Conservation (phyloP, 257 asterid genomes). For the Gardenia jasminoides region DNA sequence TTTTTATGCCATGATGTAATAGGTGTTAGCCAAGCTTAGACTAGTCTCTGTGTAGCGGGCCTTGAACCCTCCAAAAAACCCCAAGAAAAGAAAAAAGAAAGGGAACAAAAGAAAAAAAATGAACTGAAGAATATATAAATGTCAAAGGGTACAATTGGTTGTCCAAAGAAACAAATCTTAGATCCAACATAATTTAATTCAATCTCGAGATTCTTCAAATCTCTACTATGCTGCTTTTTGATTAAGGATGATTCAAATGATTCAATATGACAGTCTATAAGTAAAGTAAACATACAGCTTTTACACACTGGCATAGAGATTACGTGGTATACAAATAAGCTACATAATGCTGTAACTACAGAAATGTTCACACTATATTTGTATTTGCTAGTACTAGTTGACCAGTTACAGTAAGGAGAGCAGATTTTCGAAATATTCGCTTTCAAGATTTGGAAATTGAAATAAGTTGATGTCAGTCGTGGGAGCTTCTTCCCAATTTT, state of each 20-base stretch:
- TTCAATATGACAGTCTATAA: neutral
- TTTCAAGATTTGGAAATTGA: conserved; percentile 59
- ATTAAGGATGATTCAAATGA: neutral
- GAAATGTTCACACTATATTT: neutral
- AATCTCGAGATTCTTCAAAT: neutral
- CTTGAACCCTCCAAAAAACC: too few species aligned
- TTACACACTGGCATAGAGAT: neutral
- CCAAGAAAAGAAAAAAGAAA: too few species aligned
- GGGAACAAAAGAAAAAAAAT: too few species aligned
- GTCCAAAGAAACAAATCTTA: neutral
- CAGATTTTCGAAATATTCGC: conserved; percentile 56
- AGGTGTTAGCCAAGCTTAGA: too few species aligned
- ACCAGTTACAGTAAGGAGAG: conserved; percentile 34
- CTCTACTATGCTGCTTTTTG: neutral
- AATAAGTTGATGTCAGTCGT: conserved; percentile 30
- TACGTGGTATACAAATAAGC: neutral
- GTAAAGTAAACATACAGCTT: too few species aligned
- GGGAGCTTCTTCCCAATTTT: conserved; percentile 21
- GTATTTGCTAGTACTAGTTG: too few species aligned
- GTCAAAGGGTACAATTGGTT: too few species aligned
- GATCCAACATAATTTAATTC: neutral
- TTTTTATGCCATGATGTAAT: too few species aligned
- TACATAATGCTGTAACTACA: neutral
- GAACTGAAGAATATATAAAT: too few species aligned
- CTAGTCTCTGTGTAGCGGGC: too few species aligned